Evolutionary conservation across 805 yeast species (phyloP).

Genomic region (Schizosaccharomyces osmophilus): DNA sequence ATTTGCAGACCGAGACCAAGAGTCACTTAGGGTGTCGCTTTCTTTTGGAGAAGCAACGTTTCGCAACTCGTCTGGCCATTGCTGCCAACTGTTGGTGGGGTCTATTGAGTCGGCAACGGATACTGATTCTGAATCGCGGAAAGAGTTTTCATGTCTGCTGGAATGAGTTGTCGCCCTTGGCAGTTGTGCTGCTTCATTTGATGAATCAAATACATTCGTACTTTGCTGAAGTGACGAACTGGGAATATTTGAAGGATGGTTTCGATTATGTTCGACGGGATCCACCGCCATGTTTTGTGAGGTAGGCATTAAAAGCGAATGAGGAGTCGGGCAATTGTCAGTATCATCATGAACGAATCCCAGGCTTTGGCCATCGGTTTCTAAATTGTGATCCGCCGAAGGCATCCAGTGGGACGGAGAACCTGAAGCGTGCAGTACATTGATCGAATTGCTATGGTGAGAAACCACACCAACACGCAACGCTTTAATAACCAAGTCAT

Average conservation of each 20-base stretch:
- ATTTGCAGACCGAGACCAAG: background rate
- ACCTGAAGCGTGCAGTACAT: background rate
- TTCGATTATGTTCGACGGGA: background rate
- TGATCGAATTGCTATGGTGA: background rate
- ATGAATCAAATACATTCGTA: background rate
- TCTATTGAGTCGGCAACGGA: background rate
- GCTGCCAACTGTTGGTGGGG: background rate
- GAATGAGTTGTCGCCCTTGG: background rate
- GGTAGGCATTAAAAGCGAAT: background rate
- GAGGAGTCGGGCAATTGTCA: background rate
- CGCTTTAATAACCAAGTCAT: conserved; percentile 7
- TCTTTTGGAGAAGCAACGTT: background rate
- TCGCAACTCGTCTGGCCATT: background rate
- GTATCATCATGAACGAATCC: background rate
- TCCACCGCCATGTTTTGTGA: background rate
- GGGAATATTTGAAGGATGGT: background rate
- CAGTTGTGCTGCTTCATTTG: background rate
- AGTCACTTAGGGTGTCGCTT: background rate
- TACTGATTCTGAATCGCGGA: background rate
- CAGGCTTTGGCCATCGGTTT: background rate
- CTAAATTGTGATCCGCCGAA: background rate
- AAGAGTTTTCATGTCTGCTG: background rate
- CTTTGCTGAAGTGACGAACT: background rate
- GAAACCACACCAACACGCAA: background rate
- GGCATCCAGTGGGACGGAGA: background rate